Base-by-base conservation (phyloP, 306 rosid genomes). In the Amphicarpaea edgeworthii region DNA sequence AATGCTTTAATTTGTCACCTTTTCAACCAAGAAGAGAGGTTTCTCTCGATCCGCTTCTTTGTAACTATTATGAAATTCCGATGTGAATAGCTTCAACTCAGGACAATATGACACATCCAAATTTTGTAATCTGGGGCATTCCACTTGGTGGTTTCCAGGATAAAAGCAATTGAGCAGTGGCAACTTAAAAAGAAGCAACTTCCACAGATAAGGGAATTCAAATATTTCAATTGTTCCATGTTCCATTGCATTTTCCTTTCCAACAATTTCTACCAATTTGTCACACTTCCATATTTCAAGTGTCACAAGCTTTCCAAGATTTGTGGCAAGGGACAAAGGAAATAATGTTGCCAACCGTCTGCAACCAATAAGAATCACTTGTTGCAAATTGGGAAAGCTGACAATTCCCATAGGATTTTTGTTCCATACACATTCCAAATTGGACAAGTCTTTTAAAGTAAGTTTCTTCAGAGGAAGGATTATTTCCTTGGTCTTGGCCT, bases 201-300 rank as follows among this genome's bases (percentile, higher is more conserved):
- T 30, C 34, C 34, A 3, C 34, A 30, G 4, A 30, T 6, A 30
- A 30, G 34, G 34, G 34, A 30, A 30, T 30, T 30, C 34, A 30
- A 30, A 30, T 6, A 30, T 30, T 30, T 30, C 34, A 30, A 6
- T 30, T 30, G 5, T 30, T 30, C 5, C 34, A 30, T 2, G 34
- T 30, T 30, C 34, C 34, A 6, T 30, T 30, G 4, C 34, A 30
- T 30, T 6, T 30, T 30, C 34, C 34, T 30, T 30, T 57, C 17
- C 45, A 57, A 73, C 68, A 41, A 73, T 41, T 41, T 58, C 77
- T 16, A 21, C 77, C 42, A 73, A 20, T 9, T 10, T 20, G 1
- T 42, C 6, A 66, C 72, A 42, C 7, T 0, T 2, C 0, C 0
- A 7, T 41, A 42, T 23, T 0, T 0, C 5, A 66, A 66, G 66